phyloP scores from a whole-genome alignment of 495 filamentous ascomycete genomes.

The Neurospora sp. region DNA sequence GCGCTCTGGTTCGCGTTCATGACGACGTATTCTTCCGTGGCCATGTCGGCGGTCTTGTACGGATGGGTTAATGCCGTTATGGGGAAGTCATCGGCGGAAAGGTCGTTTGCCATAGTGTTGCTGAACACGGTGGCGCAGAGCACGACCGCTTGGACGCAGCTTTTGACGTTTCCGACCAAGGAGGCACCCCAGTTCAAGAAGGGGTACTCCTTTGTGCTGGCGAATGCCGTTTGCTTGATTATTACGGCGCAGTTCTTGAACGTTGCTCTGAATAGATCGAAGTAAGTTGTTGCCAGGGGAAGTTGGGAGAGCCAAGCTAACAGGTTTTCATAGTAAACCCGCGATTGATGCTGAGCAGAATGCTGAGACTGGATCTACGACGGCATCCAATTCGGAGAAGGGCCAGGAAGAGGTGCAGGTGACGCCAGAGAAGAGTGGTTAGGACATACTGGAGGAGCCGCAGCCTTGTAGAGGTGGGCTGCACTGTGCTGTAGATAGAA shows the following conservation, averaged over 20 bases:
- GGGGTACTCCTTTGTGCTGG: slow-evolving; percentile 40
- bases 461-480: accelerated
- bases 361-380: neutral
- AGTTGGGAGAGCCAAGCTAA: neutral
- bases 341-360: neutral
- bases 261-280: slow-evolving; percentile 15
- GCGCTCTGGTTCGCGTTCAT: slow-evolving; percentile 40
- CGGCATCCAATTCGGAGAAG: neutral
- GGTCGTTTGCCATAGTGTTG: slow-evolving; percentile 21
- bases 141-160: slow-evolving; percentile 28
- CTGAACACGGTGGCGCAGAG: slow-evolving; percentile 24
- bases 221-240: slow-evolving; percentile 36
- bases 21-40: slow-evolving; percentile 18
- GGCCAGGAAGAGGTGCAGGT: neutral
- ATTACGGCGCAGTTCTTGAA: slow-evolving; percentile 25
- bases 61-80: slow-evolving; percentile 26
- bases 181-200: slow-evolving; percentile 35
- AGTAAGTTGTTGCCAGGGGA: slow-evolving; percentile 7
- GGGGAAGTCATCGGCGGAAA: slow-evolving; percentile 17
- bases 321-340: neutral
- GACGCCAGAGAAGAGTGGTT: neutral
- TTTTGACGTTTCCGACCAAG: slow-evolving; percentile 28
- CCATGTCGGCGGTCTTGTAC: slow-evolving; percentile 25
- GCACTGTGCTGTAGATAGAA: neutral
- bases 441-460: neutral